Evolutionary conservation across 139 green algal species (phyloP).

Genomic region (Chlamydomonas sp.): DNA sequence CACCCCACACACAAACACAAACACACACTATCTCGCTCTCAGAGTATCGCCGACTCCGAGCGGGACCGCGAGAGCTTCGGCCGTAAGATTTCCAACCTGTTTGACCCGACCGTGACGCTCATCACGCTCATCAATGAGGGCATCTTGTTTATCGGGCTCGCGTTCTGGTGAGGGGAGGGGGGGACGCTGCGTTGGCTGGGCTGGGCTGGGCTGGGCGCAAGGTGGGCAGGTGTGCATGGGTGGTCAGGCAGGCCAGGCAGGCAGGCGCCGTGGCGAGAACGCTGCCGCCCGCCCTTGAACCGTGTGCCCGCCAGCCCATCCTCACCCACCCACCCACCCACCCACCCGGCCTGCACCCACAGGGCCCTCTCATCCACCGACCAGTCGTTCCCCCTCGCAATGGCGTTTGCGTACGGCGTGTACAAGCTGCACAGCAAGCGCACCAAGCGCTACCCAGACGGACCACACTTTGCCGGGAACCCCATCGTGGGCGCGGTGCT

Average conservation of each 20-base stretch:
- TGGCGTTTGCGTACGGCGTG: constrained; percentile 40
- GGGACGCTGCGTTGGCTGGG: not conserved
- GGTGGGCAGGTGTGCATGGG: too few relatives aligned
- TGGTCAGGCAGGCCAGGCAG: too few relatives aligned
- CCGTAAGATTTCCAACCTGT: too few relatives aligned
- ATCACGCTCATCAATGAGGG: constrained; percentile 79
- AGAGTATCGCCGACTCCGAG: too few relatives aligned
- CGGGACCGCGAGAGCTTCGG: too few relatives aligned
- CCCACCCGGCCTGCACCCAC: not conserved
- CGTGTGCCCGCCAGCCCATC: too few relatives aligned
- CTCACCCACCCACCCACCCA: not conserved
- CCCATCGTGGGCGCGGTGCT: constrained; percentile 66
- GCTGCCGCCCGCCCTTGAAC: too few relatives aligned
- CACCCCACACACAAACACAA: too few relatives aligned
- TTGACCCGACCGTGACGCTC: constrained; percentile 64
- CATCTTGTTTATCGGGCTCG: constrained; percentile 58
- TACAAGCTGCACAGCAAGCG: constrained; percentile 50
- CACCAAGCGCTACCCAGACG: constrained; percentile 49
- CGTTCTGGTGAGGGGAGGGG: constrained; percentile 56
- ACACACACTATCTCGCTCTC: too few relatives aligned
- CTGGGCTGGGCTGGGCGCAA: not conserved
- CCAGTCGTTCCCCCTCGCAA: constrained; percentile 42
- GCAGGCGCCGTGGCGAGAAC: too few relatives aligned
- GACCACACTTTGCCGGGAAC: constrained; percentile 56
- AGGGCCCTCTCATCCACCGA: constrained; percentile 44